Base-by-base conservation (phyloP, 495 filamentous ascomycete species). In the Neurospora terricola region DNA sequence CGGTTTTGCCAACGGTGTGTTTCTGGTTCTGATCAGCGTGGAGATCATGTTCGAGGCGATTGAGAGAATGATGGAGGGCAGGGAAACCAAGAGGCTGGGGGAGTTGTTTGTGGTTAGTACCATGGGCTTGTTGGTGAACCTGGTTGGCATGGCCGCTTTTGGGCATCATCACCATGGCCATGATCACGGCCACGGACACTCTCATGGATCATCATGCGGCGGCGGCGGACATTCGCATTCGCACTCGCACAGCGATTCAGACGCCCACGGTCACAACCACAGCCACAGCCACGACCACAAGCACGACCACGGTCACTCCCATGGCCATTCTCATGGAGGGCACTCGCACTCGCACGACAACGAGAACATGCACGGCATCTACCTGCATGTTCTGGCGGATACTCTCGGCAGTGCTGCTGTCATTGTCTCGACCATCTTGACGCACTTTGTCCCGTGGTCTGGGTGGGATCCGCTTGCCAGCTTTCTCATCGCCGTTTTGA, bases 321-420 rank as follows among this genome's bases (percentile, higher is more conserved):
- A 86, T 38, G 71, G 73, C 11, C 85, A 85, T 69, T 77, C 73
- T 8, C 82, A 86, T 69, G 69, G 82, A 69, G 74, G 73, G 2
- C 82, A 82, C 72, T 77, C 76, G 30, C 83, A 91, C 74, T 79
- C 85, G 30, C 93, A 96, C 80, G 92, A 92, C 71, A 97, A 96
- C 79, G 96, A 99, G 77, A 99, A 99, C 77, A 98, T 99, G 96
- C 90, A 94, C 74, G 96, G 96, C n/a, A 98, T 99, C 74, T 99
- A 95, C 83, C 84, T 99, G 10, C 96, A 99, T 77, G 92, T 99
- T 71, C 85, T 98, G 5, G 96, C 95, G 10, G 96, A 99, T 79
- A 97, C 96, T 0, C 89, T 98, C 23, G 96, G 96, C 14, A 97
- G 94, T 42, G 92, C 94, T 18, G 94, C 94, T 14, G 96, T 99